phyloP scores from a whole-genome alignment of 2,329 filamentous ascomycete genomes.

The Calonectria fujianensis region DNA sequence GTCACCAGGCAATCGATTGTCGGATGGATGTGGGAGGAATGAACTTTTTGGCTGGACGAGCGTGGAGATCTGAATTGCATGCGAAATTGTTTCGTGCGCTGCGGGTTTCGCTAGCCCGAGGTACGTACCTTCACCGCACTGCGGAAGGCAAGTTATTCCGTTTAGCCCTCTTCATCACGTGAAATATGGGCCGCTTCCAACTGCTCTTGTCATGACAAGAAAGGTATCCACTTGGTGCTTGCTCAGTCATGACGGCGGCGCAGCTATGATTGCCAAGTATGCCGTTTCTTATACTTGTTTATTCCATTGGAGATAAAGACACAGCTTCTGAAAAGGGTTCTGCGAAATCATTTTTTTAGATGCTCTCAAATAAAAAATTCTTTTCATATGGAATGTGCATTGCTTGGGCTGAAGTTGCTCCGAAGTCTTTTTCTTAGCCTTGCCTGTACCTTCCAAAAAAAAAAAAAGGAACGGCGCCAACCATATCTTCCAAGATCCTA shows the following conservation, averaged over 20 bases:
- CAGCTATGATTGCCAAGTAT: neutral
- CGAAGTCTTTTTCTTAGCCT: neutral
- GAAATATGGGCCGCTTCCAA: neutral
- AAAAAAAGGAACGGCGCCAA: neutral
- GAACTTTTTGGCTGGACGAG: slow-evolving; percentile 60
- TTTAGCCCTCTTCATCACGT: slow-evolving; percentile 48
- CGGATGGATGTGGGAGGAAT: slow-evolving; percentile 62
- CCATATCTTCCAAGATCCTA: slow-evolving; percentile 7
- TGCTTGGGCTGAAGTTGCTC: neutral
- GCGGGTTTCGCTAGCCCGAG: slow-evolving; percentile 59
- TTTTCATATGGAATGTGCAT: neutral
- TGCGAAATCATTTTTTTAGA: neutral
- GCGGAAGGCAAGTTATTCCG: slow-evolving; percentile 54
- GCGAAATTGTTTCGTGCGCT: slow-evolving; percentile 65
- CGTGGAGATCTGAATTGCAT: slow-evolving; percentile 59
- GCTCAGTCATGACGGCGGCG: neutral
- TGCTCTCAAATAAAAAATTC: neutral
- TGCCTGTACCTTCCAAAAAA: neutral
- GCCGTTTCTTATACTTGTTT: neutral
- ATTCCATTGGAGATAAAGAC: neutral
- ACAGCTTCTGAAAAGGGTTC: neutral
- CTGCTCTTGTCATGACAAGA: neutral
- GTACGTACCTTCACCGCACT: slow-evolving; percentile 60
- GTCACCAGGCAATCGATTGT: slow-evolving; percentile 71
- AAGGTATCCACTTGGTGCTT: neutral